phyloP scores from a whole-genome alignment of 768 basidiomycete species.

The Leccinum longicurvipes region DNA sequence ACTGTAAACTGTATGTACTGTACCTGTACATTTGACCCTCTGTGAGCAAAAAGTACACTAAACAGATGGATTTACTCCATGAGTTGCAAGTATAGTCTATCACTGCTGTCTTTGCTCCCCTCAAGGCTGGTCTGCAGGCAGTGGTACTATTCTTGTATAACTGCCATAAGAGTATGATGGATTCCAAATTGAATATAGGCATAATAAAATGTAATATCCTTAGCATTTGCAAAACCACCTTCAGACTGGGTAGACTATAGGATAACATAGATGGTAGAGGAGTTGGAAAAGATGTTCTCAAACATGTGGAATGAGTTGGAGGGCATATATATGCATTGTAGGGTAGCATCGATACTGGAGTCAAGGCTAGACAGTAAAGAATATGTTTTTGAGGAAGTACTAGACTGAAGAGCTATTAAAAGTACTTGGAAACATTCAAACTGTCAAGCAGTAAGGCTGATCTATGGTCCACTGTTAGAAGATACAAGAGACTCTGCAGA shows the following conservation, averaged over 20 bases:
- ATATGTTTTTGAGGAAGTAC: neutral
- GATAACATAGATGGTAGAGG: neutral
- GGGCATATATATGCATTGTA: neutral
- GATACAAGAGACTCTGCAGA: neutral
- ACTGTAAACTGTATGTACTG: no score
- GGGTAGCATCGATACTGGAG: neutral
- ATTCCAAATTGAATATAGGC: neutral
- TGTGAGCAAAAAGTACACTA: no score
- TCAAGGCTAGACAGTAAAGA: no score
- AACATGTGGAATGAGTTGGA: neutral
- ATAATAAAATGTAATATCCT: neutral
- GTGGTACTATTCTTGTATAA: neutral
- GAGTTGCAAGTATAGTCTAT: no score
- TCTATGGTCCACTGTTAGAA: neutral
- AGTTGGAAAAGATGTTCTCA: neutral
- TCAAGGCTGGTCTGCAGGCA: no score
- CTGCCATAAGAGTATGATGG: neutral
- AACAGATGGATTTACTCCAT: neutral
- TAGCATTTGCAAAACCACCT: neutral
- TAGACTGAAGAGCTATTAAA: neutral
- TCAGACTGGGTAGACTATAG: neutral
- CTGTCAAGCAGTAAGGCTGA: neutral
- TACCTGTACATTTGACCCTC: no score
- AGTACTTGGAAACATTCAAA: neutral
- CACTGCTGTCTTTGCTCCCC: no score